Evolutionary conservation across 2,329 filamentous ascomycete genomes (phyloP).

Genomic region (Exserohilum turcica): DNA sequence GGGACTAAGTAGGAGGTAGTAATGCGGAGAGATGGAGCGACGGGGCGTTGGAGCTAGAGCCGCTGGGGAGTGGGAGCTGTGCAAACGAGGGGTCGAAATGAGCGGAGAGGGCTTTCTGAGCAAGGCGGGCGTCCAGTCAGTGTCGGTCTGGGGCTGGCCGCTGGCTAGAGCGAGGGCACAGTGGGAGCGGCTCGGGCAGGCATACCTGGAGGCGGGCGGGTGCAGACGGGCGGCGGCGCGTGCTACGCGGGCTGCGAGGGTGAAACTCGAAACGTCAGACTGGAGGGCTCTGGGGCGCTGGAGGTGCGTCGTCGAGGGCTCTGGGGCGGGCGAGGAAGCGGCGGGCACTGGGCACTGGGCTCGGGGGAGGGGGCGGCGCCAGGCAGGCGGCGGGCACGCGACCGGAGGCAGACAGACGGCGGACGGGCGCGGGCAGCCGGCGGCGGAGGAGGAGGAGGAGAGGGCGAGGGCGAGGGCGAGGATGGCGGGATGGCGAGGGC

Average conservation of each 20-base stretch:
- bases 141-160: conserved; percentile 23
- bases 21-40: conserved; percentile 33
- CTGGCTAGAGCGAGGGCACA: conserved; percentile 27
- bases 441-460: conserved; percentile 17
- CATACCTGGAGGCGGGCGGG: conserved; percentile 41
- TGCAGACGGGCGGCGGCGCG: conserved; percentile 39
- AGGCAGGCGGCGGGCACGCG: conserved; percentile 19
- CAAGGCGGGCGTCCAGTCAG: conserved; percentile 35
- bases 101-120: conserved; percentile 36
- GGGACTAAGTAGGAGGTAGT: conserved; percentile 13
- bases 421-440: conserved; percentile 32
- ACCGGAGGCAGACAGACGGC: conserved; percentile 26
- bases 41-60: conserved; percentile 19
- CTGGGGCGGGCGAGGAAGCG: not conserved
- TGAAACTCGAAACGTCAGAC: conserved; percentile 49
- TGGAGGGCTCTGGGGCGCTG: conserved; percentile 37
- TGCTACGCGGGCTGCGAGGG: conserved; percentile 43
- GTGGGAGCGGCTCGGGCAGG: conserved; percentile 24
- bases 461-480: conserved; percentile 12
- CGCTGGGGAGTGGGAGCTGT: conserved; percentile 28
- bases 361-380: conserved; percentile 35
- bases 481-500: conserved; percentile 18
- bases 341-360: not conserved
- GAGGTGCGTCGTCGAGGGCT: conserved; percentile 30
- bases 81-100: conserved; percentile 46